Percentiles rank a stretch among this genome's conserved stretches.
Conservation (phyloP, 192 early-diverging fungal species). For the Entophlyctis luteolus region DNA sequence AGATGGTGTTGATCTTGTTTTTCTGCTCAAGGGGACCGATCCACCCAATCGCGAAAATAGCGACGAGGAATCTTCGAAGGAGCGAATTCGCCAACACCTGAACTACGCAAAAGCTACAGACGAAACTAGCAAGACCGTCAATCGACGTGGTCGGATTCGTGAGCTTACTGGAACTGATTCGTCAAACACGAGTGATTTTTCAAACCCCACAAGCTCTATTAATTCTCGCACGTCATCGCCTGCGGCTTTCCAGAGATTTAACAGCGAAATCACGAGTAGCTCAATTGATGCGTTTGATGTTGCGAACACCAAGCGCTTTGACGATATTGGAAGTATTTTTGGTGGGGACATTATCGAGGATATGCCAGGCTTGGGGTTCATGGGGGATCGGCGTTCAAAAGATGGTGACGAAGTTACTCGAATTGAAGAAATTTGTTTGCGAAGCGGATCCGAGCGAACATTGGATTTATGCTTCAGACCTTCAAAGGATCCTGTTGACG, state of each 20-base stretch:
- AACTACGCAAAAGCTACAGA: background rate
- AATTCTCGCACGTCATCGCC: slow-evolving; percentile 23
- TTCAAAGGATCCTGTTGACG: slow-evolving; percentile 46
- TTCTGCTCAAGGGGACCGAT: slow-evolving; percentile 42
- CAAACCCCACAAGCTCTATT: slow-evolving; percentile 31
- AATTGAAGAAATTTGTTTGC: slow-evolving; percentile 84
- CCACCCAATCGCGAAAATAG: background rate
- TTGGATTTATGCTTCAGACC: slow-evolving; percentile 80
- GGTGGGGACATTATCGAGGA: slow-evolving; percentile 2
- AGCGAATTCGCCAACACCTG: background rate
- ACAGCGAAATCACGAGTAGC: slow-evolving; percentile 5
- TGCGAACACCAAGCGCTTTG: background rate
- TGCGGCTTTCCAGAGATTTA: slow-evolving; percentile 2
- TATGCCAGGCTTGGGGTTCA: background rate
- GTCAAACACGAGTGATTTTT: slow-evolving; percentile 46
- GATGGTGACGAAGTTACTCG: slow-evolving; percentile 52
- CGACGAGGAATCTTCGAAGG: background rate
- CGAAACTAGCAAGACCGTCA: background rate
- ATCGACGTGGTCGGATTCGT: slow-evolving; percentile 3
- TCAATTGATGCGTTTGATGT: slow-evolving; percentile 18
- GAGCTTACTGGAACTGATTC: slow-evolving; percentile 26
- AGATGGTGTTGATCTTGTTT: slow-evolving; percentile 39
- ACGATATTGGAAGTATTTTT: background rate
- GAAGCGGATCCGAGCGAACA: slow-evolving; percentile 76
- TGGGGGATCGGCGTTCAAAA: background rate